Percentiles rank a stretch among this genome's conserved stretches.
These are phyloP conservation scores for Epichloe elymi DNA, from an alignment of 2,329 filamentous ascomycete genomes.

Conservation along the genomic window DNA sequence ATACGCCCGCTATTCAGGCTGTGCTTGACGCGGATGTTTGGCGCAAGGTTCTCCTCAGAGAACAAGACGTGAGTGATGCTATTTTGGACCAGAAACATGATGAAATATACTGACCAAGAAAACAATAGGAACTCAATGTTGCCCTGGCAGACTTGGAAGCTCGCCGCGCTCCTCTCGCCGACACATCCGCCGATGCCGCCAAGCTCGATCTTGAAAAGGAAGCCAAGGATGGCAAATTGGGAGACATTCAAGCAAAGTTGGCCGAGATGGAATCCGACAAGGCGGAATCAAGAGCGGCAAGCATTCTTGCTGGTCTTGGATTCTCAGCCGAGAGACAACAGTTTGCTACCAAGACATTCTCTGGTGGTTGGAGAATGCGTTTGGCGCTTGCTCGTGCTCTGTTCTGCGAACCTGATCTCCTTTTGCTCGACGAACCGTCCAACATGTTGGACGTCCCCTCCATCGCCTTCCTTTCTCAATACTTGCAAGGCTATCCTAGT, in stretches of 20 bases:
- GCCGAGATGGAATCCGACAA: slow-evolving; percentile 99
- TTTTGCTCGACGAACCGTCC: slow-evolving; percentile 96
- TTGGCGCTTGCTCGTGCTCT: slow-evolving; percentile 85
- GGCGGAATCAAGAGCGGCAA: slow-evolving; percentile 87
- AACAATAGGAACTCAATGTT: slow-evolving; percentile 53
- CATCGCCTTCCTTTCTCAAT: slow-evolving; percentile 93
- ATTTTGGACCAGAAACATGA: not conserved
- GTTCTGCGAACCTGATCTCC: slow-evolving; percentile 92
- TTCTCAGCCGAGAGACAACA: slow-evolving; percentile 92
- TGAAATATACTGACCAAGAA: not conserved
- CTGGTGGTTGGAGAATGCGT: slow-evolving; percentile 99
- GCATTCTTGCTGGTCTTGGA: slow-evolving; percentile 89
- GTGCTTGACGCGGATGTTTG: slow-evolving; percentile 96
- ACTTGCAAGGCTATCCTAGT: slow-evolving; percentile 86
- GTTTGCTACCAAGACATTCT: slow-evolving; percentile 92
- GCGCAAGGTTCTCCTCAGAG: slow-evolving; percentile 85
- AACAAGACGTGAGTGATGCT: slow-evolving; percentile 56
- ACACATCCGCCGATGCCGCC: slow-evolving; percentile 80
- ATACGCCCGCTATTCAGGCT: slow-evolving; percentile 87
- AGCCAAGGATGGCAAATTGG: slow-evolving; percentile 77
- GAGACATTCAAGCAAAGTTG: slow-evolving; percentile 82
- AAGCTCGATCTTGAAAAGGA: slow-evolving; percentile 79
- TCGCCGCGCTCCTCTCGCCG: slow-evolving; percentile 67
- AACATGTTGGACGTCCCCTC: slow-evolving; percentile 99
- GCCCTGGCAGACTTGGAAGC: slow-evolving; percentile 66